These are phyloP conservation scores for Xerocomellus intermedius DNA, from an alignment of 768 basidiomycete species.

Conservation along the genomic window DNA sequence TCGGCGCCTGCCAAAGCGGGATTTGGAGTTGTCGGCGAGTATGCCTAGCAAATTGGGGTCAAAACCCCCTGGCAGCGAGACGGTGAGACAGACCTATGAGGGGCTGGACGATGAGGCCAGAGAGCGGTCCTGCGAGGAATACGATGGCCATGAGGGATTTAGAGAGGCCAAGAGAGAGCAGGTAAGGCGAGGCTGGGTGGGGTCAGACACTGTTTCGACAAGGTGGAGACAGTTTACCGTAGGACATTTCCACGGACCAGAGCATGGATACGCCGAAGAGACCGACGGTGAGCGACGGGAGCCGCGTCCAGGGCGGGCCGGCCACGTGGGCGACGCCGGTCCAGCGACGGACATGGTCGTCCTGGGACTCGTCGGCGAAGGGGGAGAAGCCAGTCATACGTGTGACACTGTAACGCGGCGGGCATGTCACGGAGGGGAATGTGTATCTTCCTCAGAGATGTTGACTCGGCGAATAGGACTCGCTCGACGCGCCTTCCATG, in stretches of 20 bases:
- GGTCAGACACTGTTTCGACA: not conserved
- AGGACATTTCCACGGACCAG: slow-evolving; percentile 95
- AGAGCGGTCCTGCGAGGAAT: slow-evolving; percentile 89
- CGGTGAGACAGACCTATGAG: slow-evolving; percentile 59
- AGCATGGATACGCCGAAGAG: slow-evolving; percentile 84
- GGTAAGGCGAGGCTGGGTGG: slow-evolving; percentile 72
- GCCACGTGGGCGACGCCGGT: slow-evolving; percentile 56
- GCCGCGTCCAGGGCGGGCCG: slow-evolving; percentile 65
- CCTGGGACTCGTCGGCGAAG: slow-evolving; percentile 42
- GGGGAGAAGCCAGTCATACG: slow-evolving; percentile 55
- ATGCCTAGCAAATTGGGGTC: slow-evolving; percentile 38
- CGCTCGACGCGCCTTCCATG: slow-evolving; percentile 19
- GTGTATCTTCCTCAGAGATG: no score
- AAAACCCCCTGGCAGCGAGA: not conserved
- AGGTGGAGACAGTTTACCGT: slow-evolving; percentile 43
- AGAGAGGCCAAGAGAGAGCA: slow-evolving; percentile 82
- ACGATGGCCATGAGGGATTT: slow-evolving; percentile 88
- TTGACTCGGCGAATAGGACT: not conserved
- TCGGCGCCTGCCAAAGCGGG: slow-evolving; percentile 78
- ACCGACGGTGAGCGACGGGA: slow-evolving; percentile 73
- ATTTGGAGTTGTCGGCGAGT: slow-evolving; percentile 81
- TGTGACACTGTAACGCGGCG: not conserved
- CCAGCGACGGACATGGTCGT: slow-evolving; percentile 38
- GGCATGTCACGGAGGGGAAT: not conserved
- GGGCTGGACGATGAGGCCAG: slow-evolving; percentile 89